Evolutionary conservation across 495 filamentous ascomycete genomes (phyloP), one percentile per base, ranked within the genome.

Genomic region (Penicillium odoratum): DNA sequence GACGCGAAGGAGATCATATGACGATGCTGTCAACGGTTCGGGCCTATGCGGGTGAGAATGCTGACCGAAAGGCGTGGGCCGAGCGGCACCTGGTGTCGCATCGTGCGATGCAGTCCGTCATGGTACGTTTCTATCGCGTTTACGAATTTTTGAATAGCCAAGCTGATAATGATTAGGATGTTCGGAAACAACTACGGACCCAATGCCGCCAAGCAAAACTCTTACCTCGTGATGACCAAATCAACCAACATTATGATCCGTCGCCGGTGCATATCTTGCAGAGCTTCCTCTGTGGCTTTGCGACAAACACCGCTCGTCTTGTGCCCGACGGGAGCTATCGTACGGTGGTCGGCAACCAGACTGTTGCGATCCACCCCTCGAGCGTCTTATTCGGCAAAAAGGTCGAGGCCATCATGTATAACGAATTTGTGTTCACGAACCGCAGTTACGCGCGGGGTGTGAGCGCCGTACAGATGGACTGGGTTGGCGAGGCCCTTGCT

Each of bases 401-500:
- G 72, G 82, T 87, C 55, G 93, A 97, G 78, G 93, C 91, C 0
- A 94, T 99, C 62, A 86, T 98, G 85, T 99, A 93, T 65, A 83
- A 93, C 61, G 93, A 99, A 70, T 92, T 94, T 72, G 93, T 99
- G 3, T 98, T 89, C 69, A 99, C 95, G 7, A 90, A 88, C 51
- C 90, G 88, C 68, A 93, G 87, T 63, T 99, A 95, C 74, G 95
- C 89, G 13, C 88, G 92, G 68, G 88, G 88, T 38, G 93, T 97
- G 48, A 95, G 89, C 72, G 85, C 84, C 3, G 85, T 97, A 34
- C 88, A 96, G 76, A 86, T 93, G 65, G 82, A 88, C 60, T 98
- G 94, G 95, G 82, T 97, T 29, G 81, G 82, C 6, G 89, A 93
- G 59, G 83, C 82, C 3, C 67, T 91, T 66, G 81, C 74, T 26